A percentile compares a stretch with the other conserved stretches of the same genome.
These are phyloP conservation scores for Phytophthora pinifolia DNA, from an alignment of 352 stramenopile genomes.

Conservation along the genomic window DNA sequence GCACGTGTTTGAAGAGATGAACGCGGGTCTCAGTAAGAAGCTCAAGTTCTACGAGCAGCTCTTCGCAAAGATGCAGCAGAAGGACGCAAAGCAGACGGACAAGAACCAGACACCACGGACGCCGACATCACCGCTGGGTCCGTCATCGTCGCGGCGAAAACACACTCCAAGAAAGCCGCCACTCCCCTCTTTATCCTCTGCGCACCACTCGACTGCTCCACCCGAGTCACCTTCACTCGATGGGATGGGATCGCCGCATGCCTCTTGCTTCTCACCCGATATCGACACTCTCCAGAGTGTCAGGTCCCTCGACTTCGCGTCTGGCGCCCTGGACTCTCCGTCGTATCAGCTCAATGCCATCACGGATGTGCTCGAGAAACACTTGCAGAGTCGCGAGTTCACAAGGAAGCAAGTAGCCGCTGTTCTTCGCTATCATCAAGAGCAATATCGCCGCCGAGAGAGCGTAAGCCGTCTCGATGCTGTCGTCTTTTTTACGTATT, in stretches of 20 bases:
- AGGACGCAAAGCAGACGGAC: constrained; percentile 30
- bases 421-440: constrained; percentile 38
- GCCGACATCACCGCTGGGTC: constrained; percentile 9
- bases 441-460: constrained; percentile 32
- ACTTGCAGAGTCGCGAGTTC: constrained; percentile 53
- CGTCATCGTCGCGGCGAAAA: constrained; percentile 13
- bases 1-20: constrained; percentile 70
- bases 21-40: constrained; percentile 51
- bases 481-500: not conserved
- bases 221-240: constrained; percentile 20
- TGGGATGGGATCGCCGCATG: constrained; percentile 13
- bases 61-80: constrained; percentile 60
- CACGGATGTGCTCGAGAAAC: constrained; percentile 41
- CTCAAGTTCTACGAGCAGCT: constrained; percentile 72
- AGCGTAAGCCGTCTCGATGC: constrained; percentile 4
- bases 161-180: constrained; percentile 43
- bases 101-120: constrained; percentile 18
- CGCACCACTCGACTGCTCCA: constrained; percentile 12
- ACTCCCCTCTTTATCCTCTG: constrained; percentile 29
- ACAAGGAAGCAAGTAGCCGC: constrained; percentile 48
- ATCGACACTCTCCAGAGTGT: constrained; percentile 19
- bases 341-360: constrained; percentile 40
- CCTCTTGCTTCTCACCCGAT: constrained; percentile 23
- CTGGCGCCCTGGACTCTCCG: constrained; percentile 12
- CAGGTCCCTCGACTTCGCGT: constrained; percentile 22